Conservation (phyloP, 2,329 filamentous ascomycete species). For the Cryphonectria radicalis region DNA sequence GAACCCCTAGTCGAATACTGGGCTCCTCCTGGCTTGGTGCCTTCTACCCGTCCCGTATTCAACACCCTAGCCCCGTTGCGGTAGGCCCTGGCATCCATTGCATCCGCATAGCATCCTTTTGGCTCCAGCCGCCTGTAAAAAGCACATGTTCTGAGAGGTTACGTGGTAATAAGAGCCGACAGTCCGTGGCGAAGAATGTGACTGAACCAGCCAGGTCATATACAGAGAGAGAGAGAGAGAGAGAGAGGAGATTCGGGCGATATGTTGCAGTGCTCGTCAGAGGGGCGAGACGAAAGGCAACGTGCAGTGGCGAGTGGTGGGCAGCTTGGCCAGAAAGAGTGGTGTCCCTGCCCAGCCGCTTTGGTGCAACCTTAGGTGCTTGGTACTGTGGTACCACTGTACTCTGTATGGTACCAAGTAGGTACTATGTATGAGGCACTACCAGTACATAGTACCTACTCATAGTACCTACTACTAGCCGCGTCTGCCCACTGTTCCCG, state of each 20-base stretch:
- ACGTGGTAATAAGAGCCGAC: neutral
- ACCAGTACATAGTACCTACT: neutral
- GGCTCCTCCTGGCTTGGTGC: constrained; percentile 8
- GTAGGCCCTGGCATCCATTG: neutral
- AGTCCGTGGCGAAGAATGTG: neutral
- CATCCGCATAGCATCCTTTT: constrained; percentile 8
- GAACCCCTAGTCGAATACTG: neutral
- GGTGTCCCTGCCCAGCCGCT: neutral
- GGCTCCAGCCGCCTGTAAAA: neutral
- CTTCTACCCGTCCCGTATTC: constrained; percentile 15
- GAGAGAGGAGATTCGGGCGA: neutral
- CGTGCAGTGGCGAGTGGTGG: neutral
- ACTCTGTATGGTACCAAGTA: neutral
- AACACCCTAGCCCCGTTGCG: neutral
- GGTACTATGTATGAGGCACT: neutral
- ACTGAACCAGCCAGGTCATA: neutral
- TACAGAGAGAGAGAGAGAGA: neutral
- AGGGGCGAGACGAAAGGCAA: neutral
- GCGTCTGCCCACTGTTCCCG: constrained; percentile 1
- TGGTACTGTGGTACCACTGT: neutral
- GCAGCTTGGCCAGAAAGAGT: too few species aligned
- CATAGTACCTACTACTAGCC: neutral
- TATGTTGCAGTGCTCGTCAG: neutral
- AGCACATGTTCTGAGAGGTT: neutral
- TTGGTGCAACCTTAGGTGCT: neutral